Evolutionary conservation across 2,329 filamentous ascomycete species (phyloP), one percentile per base, ranked within the genome.

Genomic region (Ophiostoma montium): DNA sequence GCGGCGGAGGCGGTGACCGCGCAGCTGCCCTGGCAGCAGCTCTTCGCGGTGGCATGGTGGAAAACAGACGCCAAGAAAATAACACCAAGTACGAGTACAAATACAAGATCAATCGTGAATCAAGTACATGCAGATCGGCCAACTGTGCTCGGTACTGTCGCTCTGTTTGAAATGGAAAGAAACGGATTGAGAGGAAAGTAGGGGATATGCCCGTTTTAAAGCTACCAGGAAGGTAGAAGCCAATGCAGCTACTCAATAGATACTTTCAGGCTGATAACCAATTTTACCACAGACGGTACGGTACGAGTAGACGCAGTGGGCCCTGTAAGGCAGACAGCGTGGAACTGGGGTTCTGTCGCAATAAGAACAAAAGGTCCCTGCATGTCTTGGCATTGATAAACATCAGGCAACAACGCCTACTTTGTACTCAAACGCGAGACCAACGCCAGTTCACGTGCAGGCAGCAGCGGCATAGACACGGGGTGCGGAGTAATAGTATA

Each of bases 1-100:
- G 64, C 9, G 45, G 46, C 13, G 36, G 13, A 3, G 46, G 27
- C 16, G 52, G 31, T 3, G 50, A n/a, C 4, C 31, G 10, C 4
- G 32, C 1, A 11, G 50, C 41, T 21, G 43, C 27, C 16, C 33
- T 46, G 16, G 51, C 35, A 19, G 43, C 42, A 8, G 41, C 15
- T 47, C 36, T 41, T n/a, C 50, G 52, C 19, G 50, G 53, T 16
- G 53, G 50, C 53, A 54, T 54, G 18, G 32, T 15, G 27, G 21
- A 12, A 6, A 10, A n/a, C n/a, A n/a, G n/a, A n/a, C n/a, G n/a
- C n/a, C 6, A 15, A 27, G 11, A 41, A 43, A 31, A 27, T 18
- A 42, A 23, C 19, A 42, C 6, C n/a, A n/a, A n/a, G n/a, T 21
- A 10, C 7, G 21, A 42, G 30, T 15, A 31, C 8, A 31, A 42